Evolutionary conservation across 2,329 filamentous ascomycete species (phyloP).

Genomic region (Sarocladiaceae sp.): DNA sequence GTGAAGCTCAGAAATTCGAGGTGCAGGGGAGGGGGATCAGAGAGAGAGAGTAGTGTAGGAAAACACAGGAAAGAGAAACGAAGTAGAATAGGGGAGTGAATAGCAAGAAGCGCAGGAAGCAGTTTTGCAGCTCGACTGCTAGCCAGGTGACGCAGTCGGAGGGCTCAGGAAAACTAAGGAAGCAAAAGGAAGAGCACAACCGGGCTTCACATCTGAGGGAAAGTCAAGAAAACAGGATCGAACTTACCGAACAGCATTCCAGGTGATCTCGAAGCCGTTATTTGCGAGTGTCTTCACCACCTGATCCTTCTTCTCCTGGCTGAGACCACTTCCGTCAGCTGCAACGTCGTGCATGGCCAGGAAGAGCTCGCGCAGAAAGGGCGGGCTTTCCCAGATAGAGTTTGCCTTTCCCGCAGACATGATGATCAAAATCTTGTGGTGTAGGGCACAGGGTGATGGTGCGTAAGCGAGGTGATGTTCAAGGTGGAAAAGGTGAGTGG

Average conservation of each 20-base stretch:
- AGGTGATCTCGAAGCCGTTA: conserved; percentile 31
- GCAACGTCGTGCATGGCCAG: conserved; percentile 28
- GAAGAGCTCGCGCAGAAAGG: conserved; percentile 28
- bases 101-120: neutral
- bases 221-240: neutral
- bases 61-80: neutral
- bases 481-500: neutral
- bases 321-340: conserved; percentile 22
- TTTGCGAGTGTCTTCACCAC: conserved; percentile 29
- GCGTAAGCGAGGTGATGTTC: no score
- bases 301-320: conserved; percentile 21
- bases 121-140: neutral
- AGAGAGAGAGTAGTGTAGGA: neutral
- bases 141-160: neutral
- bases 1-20: no score
- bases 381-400: conserved; percentile 27
- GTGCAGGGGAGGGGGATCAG: neutral
- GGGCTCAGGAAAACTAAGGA: neutral
- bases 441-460: no score
- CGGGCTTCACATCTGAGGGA: neutral
- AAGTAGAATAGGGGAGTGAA: neutral
- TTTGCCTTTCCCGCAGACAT: conserved; percentile 18
- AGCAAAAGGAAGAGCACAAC: conserved; percentile 11
- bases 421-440: neutral
- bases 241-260: conserved; percentile 41